Base-by-base conservation (phyloP, 108 stramenopile genomes). In the Fragilariopsis cylindrus region DNA sequence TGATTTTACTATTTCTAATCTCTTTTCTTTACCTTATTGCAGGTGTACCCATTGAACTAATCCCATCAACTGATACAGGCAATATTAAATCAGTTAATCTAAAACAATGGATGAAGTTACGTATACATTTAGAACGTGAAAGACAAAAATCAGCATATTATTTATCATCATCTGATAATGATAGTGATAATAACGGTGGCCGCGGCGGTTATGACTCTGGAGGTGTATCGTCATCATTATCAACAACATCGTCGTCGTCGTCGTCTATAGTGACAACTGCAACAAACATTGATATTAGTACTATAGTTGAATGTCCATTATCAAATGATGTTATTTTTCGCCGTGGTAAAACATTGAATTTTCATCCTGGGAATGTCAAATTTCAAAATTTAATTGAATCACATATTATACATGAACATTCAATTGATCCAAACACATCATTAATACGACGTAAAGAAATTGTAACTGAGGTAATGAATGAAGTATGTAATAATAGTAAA, bases 31-130 rank as follows among this genome's bases (percentile, higher is more conserved):
- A 30, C 2, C 30, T 30, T 30, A 30, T 30, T 30, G 30, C 2
- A 30, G 74, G 74, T 5, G 68, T 78, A 18, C 77, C 71, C 2
- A 16, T n/a, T 48, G 67, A 68, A 7, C 67, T 68, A 11, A 48
- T 68, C 4, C 67, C 67, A 7, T 52, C 30, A 3, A 68, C 67
- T 12, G 67, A 68, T 13, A 52, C 49, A 7, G 67, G 67, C 12
- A 68, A 68, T 50, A 12, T 68, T 7, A 68, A 68, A 68, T 39
- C 5, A 19, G 30, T 8, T 4, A 48, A 68, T 9, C 49, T 50
- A 12, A 68, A 50, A 52, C 67, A 52, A 50, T 68, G 67, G 67
- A 49, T 68, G 8, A 68, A 68, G 4, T 9, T 68, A 30, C 42
- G 67, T 47, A 50, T 6, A 43, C 42, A 63, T 12, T 7, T 63